Evolutionary conservation across 2,329 filamentous ascomycete genomes (phyloP).

Genomic region (Coniella vitis): DNA sequence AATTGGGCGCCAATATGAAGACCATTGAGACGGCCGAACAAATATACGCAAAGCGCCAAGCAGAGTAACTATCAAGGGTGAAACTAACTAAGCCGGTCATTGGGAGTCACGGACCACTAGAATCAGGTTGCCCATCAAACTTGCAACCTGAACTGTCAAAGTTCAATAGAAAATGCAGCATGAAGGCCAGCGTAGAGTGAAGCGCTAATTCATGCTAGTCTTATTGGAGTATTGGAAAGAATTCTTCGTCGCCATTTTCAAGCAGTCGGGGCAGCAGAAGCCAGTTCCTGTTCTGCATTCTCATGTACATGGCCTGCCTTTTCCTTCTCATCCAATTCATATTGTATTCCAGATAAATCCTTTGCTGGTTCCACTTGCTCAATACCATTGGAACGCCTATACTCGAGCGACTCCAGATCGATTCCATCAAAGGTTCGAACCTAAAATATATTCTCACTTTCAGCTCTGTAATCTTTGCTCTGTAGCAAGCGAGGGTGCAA

Average conservation of each 20-base stretch:
- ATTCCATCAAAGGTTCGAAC: slow-evolving; percentile 35
- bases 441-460: slow-evolving; percentile 19
- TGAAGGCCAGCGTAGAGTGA: not conserved
- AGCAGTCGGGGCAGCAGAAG: not conserved
- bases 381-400: slow-evolving; percentile 31
- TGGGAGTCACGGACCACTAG: not conserved
- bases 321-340: slow-evolving; percentile 17
- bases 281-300: slow-evolving; percentile 1
- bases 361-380: slow-evolving; percentile 26
- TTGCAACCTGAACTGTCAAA: no score
- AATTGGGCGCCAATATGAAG: slow-evolving; percentile 81
- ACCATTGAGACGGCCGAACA: slow-evolving; percentile 82
- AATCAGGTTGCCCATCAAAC: not conserved
- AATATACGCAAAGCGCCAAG: slow-evolving; percentile 37
- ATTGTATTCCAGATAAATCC: slow-evolving; percentile 32
- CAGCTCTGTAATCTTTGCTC: not conserved
- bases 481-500: not conserved
- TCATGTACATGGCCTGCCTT: not conserved
- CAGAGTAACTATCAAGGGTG: not conserved
- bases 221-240: no score
- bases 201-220: not conserved
- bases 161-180: not conserved
- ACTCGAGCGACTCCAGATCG: slow-evolving; percentile 32
- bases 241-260: not conserved
- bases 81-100: not conserved